Evolutionary conservation across 2,329 filamentous ascomycete species (phyloP), one percentile per base, ranked within the genome.

Genomic region (Periconia digitata): DNA sequence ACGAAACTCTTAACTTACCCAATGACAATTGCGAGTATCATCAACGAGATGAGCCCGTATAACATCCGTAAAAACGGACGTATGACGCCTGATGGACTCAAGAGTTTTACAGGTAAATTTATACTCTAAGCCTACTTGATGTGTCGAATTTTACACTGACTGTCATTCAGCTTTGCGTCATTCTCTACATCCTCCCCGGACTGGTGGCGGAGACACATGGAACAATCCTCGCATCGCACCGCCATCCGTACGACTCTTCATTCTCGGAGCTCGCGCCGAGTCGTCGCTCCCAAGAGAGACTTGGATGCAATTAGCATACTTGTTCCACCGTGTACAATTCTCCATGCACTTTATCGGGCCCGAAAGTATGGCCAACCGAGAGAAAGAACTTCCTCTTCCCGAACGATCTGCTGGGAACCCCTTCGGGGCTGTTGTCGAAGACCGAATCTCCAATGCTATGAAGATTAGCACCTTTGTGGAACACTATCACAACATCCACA

Each of bases 401-500:
- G 83, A 89, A 59, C 85, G 92, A 47, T 96, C 90, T 1, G 78
- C 92, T 0, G 76, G 78, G 8, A 99, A 99, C 67, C 94, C 94
- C 0, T 99, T 92, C 60, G 94, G 94, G 36, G 90, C 89, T n/a
- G 81, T 99, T 44, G 84, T 96, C 13, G 95, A 99, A 74, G 92
- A 95, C 71, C 85, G 92, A 44, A 81, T 99, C 8, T 90, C 87
- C 67, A 85, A 87, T 46, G 86, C 87, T 58, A 85, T 97, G 84
- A 99, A 99, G 78, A 95, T 99, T 65, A 94, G 87, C 70, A 99
- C 95, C 0, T 96, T 92, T 64, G 92, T 97, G 43, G 94, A 99
- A 62, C 96, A 99, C 76, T 99, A 95, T 76, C 92, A 99, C 73
- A 97, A 90, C 2, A 83, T 99, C 60, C 92, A 99, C 75, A 85